A percentile compares a stretch with the other conserved stretches of the same genome.
phyloP scores from a whole-genome alignment of 805 yeast genomes.

The Suhomyces pyralidae region DNA sequence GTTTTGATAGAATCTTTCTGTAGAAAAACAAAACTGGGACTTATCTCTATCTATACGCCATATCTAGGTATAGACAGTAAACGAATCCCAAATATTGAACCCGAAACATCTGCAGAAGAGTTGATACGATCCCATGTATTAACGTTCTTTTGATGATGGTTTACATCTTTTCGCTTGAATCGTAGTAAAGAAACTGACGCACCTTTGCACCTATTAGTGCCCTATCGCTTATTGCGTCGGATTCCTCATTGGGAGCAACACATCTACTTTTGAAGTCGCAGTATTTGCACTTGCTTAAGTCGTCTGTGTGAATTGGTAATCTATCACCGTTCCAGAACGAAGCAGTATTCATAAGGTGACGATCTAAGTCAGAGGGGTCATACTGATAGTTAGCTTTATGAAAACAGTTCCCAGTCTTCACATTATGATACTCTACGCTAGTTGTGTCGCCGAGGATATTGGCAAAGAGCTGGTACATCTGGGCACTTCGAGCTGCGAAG shows the following conservation, averaged over 20 bases:
- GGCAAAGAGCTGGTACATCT: conserved; percentile 37
- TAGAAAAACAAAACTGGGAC: neutral
- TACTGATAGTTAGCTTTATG: conserved; percentile 39
- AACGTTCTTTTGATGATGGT: conserved; percentile 14
- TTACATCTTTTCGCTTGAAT: conserved; percentile 5
- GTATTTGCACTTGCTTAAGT: conserved; percentile 43
- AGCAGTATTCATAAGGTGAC: conserved; percentile 32
- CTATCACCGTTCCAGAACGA: conserved; percentile 60
- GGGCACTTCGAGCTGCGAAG: conserved; percentile 54
- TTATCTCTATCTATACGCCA: conserved; percentile 48
- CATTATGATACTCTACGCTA: conserved; percentile 53
- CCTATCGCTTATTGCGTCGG: neutral
- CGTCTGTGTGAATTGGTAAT: conserved; percentile 44
- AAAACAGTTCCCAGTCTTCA: conserved; percentile 33
- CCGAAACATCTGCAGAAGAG: conserved; percentile 14
- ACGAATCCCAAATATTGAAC: conserved; percentile 50
- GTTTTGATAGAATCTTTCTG: neutral
- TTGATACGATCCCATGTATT: conserved; percentile 8
- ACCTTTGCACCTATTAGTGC: neutral
- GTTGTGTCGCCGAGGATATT: conserved; percentile 35
- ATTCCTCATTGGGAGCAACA: conserved; percentile 6
- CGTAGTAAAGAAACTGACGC: neutral
- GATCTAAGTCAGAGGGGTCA: conserved; percentile 25
- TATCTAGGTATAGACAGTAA: conserved; percentile 45
- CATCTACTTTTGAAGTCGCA: conserved; percentile 49